Evolutionary conservation across 176 grass and related monocot genomes (phyloP), one percentile per base, ranked within the genome.

Genomic region (Eragrostis nindensis): DNA sequence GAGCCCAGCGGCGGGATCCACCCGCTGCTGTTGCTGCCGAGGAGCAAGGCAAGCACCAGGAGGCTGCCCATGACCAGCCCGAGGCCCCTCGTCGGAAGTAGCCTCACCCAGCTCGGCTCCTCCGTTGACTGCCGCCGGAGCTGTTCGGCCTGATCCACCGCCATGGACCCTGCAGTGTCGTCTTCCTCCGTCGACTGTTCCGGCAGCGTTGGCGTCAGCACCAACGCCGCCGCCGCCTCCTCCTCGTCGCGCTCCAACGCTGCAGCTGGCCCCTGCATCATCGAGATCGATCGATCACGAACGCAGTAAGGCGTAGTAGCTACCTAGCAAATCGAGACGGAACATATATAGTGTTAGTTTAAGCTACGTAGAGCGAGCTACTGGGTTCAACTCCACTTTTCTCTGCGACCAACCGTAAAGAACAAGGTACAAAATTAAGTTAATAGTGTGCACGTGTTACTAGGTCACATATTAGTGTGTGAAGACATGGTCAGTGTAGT

Each of bases 1-100:
- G 57, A 50, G 61, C 16, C 24, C 4, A 62, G 40, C 8, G n/a
- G n/a, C n/a, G 66, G n/a, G 46, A 75, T 46, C 81, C 81, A 83
- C 1, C 41, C 15, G 40, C 48, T 73, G 48, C 17, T 54, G 48
- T 47, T 73, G 70, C 36, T 22, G 46, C 57, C 49, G 71, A 52
- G 40, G 19, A 75, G 12, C 60, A 75, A 25, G 32, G 62, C 81
- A 18, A 83, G 62, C 27, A 83, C 4, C n/a, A 83, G 5, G 13
- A 83, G 62, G 40, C 46, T 24, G 11, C 24, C 36, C 60, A 67
- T 64, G 61, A 68, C 30, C 7, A 83, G 6, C 13, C 61, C 81
- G 16, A 75, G 22, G 40, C 81, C 62, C 26, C 25, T 68, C 64
- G 40, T 75, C 6, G 42, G 61, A 26, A 64, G 38, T 50, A 14